Base-by-base conservation (phyloP, 805 yeast genomes). In the Schwanniomyces sp. region DNA sequence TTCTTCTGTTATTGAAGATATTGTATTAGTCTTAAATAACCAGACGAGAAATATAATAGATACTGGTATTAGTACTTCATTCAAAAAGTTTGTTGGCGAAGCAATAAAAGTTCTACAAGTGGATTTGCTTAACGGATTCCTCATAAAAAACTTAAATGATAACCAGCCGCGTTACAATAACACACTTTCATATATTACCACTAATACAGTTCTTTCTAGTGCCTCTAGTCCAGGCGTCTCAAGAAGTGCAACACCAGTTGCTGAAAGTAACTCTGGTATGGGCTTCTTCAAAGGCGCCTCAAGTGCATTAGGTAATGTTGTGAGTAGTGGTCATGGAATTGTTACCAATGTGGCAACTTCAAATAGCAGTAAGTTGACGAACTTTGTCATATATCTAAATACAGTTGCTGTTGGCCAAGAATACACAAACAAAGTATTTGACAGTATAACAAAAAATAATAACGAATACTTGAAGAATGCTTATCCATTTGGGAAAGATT, bases 1-100 rank as follows among this genome's bases (percentile, higher is more conserved):
- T 4, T 82, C 95, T 0, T 89, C 97, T 0, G 84, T 89, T 18
- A 82, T 91, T 21, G 99, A 94, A 57, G 99, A 94, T 62, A 70
- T 88, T 29, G 79, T 89, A 25, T 74, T 90, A 55, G 81, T 91
- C 7, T 68, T 91, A 40, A 86, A 88, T 57, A 80, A 83, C 32
- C 76, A 87, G 14, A 63, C 91, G 30, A 69, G 82, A 21, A 86
- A 85, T 49, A 74, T 84, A 1, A 71, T 91, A 10, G 85, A 87
- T 40, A 80, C 96, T 0, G 95, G 96, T 0, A 86, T 88, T 50
- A 69, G 69, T 45, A 58, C 74, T 6, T 72, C 84, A 0, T 79
- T 85, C 26, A 80, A 78, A 53, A 74, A 70, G 26, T 79, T 86
- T 57, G 62, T 86, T 11, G 70, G 74, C 7, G 81, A 79, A 47